Percentiles rank a stretch among this genome's conserved stretches.
These are phyloP conservation scores for Cyberlindnera subsufficiens DNA, from an alignment of 805 yeast species.

Conservation along the genomic window DNA sequence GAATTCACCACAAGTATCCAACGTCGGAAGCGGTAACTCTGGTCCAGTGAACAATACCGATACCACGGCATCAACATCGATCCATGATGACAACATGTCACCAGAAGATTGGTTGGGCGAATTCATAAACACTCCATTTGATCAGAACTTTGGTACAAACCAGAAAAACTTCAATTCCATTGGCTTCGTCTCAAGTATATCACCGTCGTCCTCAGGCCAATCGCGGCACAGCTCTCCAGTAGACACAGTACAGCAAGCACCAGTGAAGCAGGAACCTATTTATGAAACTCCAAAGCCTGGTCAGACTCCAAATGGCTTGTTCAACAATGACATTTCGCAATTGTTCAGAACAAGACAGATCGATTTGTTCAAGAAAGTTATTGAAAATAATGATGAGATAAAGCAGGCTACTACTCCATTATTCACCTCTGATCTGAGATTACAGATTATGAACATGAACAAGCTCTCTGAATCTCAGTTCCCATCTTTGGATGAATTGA, in stretches of 20 bases:
- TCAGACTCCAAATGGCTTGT: conserved; percentile 24
- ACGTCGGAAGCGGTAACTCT: conserved; percentile 2
- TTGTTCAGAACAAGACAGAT: conserved; percentile 62
- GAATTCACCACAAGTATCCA: conserved; percentile 8
- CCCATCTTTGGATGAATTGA: conserved; percentile 72
- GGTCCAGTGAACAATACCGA: conserved; percentile 5
- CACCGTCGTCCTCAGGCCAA: conserved; percentile 14
- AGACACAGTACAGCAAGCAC: background rate
- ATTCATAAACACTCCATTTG: conserved; percentile 62
- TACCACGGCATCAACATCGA: conserved; percentile 14
- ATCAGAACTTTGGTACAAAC: conserved; percentile 44
- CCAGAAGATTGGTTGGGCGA: conserved; percentile 64
- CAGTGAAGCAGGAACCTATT: no score
- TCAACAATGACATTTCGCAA: conserved; percentile 44
- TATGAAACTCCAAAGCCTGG: background rate
- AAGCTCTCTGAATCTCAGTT: conserved; percentile 54
- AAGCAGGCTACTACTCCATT: conserved; percentile 23
- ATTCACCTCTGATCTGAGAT: conserved; percentile 47
- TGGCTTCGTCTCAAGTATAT: conserved; percentile 38
- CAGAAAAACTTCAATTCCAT: conserved; percentile 42
- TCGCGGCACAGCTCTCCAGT: conserved; percentile 5
- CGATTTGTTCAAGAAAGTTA: conserved; percentile 50
- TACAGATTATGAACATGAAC: conserved; percentile 46
- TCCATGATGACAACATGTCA: conserved; percentile 19
- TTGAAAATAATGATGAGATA: conserved; percentile 16